Evolutionary conservation across 1,284 basidiomycete species (phyloP).

Genomic region (Afroboletus lepidellus): DNA sequence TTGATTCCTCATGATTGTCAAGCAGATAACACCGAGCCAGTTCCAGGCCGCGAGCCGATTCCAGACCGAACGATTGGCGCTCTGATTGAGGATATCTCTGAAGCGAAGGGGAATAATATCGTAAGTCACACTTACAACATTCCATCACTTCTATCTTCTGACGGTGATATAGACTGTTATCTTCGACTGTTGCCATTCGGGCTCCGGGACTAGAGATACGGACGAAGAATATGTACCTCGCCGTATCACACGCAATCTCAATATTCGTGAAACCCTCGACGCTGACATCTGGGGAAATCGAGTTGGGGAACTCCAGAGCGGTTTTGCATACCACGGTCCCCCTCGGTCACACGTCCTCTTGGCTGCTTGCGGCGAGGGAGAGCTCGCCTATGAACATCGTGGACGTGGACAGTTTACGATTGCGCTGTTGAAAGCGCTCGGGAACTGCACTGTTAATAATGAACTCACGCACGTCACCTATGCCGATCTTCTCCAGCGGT

Average conservation of each 20-base stretch:
- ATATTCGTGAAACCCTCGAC: background rate
- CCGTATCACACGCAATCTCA: background rate
- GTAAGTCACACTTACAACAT: background rate
- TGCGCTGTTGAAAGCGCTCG: conserved; percentile 16
- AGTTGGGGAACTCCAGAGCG: background rate
- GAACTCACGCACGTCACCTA: conserved; percentile 15
- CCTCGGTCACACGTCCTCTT: conserved; percentile 1
- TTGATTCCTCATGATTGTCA: background rate
- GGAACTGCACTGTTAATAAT: background rate
- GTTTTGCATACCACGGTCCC: background rate
- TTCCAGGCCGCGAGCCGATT: background rate
- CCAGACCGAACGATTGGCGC: background rate
- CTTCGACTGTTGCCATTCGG: conserved; percentile 1
- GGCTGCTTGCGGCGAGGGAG: background rate
- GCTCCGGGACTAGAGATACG: background rate
- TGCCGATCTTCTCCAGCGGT: conserved; percentile 4
- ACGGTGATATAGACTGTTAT: background rate
- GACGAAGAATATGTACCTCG: background rate
- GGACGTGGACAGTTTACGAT: conserved; percentile 15
- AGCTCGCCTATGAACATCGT: conserved; percentile 16
- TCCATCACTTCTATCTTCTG: background rate
- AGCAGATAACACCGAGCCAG: background rate
- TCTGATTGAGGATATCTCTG: background rate
- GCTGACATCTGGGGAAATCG: background rate
- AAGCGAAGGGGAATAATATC: conserved; percentile 4